Percentiles rank a stretch among this genome's conserved stretches.
phyloP scores from a whole-genome alignment of 441 rosid genomes.

The Melastoma candidum region DNA sequence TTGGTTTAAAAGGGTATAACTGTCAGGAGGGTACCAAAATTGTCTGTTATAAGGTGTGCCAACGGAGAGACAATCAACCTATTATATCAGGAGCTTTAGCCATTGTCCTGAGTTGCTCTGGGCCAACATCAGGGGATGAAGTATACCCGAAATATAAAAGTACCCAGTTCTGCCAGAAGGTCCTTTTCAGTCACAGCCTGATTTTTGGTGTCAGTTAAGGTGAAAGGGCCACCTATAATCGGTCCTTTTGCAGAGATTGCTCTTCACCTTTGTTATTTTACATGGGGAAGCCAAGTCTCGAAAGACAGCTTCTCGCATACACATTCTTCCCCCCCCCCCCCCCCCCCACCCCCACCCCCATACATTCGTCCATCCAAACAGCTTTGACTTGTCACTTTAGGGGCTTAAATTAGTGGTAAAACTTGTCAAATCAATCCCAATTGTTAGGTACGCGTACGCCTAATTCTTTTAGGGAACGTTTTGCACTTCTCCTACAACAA shows the following conservation, averaged over 20 bases:
- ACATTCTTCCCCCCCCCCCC: too few relatives aligned
- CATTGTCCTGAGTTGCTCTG: constrained; percentile 46
- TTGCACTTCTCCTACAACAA: too few relatives aligned
- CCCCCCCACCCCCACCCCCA: too few relatives aligned
- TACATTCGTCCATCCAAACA: too few relatives aligned
- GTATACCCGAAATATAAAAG: constrained; percentile 82
- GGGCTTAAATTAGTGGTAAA: too few relatives aligned
- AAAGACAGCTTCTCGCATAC: too few relatives aligned
- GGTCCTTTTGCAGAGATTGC: constrained; percentile 37
- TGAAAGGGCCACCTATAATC: constrained; percentile 50
- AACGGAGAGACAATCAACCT: constrained; percentile 37
- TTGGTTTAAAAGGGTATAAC: constrained; percentile 25
- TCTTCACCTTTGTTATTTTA: constrained; percentile 18
- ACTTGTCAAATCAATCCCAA: too few relatives aligned
- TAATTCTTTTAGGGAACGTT: too few relatives aligned
- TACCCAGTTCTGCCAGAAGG: constrained; percentile 60
- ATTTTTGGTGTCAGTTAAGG: constrained; percentile 44
- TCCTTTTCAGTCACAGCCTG: constrained; percentile 37
- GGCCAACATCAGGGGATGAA: constrained; percentile 83
- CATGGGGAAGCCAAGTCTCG: too few relatives aligned
- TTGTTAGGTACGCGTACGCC: too few relatives aligned
- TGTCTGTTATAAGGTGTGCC: constrained; percentile 1
- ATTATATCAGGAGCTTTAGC: constrained; percentile 21
- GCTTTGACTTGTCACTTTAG: too few relatives aligned
- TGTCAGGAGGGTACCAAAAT: constrained; percentile 14